Percentiles rank a stretch among this genome's conserved stretches.
These are phyloP conservation scores for Lachancea quebecensis DNA, from an alignment of 805 yeast genomes.

Conservation along the genomic window DNA sequence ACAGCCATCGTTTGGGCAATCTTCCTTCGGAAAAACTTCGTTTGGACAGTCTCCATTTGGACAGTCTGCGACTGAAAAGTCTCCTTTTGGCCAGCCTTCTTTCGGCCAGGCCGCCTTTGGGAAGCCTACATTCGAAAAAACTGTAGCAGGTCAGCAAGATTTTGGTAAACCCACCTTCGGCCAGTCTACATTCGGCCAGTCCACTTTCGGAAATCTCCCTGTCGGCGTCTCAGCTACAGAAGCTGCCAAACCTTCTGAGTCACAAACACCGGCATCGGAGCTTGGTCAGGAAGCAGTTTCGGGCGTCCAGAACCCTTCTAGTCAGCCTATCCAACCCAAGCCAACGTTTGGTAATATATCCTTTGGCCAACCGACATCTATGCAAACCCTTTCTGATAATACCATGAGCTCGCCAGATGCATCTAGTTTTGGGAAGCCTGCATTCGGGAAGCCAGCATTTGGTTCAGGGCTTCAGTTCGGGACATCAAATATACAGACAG, in stretches of 20 bases:
- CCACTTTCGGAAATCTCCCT: not conserved
- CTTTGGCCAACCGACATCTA: too few species aligned
- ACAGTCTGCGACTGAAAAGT: slow-evolving; percentile 17
- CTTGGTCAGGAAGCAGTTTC: not conserved
- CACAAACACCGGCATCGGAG: not conserved
- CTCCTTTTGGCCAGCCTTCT: slow-evolving; percentile 8
- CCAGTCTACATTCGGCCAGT: slow-evolving; percentile 14
- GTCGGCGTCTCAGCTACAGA: not conserved
- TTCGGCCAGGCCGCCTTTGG: slow-evolving; percentile 16
- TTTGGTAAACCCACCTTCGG: slow-evolving; percentile 4
- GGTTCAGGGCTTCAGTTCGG: not conserved
- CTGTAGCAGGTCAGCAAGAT: slow-evolving; percentile 13
- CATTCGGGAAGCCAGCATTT: not conserved
- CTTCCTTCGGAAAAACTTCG: not conserved
- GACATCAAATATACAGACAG: not conserved
- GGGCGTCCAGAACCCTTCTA: not conserved
- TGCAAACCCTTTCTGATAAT: too few species aligned
- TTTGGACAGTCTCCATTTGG: slow-evolving; percentile 19
- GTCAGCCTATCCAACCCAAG: too few species aligned
- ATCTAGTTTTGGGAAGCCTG: not conserved
- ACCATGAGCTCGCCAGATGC: not conserved
- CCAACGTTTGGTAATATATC: too few species aligned
- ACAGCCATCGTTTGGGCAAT: too few species aligned
- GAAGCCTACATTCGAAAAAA: slow-evolving; percentile 19
- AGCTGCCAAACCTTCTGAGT: not conserved